A percentile compares a stretch with the other conserved stretches of the same genome.
Conservation (phyloP, 2,329 filamentous ascomycete genomes). For the Verticillium nubilum region DNA sequence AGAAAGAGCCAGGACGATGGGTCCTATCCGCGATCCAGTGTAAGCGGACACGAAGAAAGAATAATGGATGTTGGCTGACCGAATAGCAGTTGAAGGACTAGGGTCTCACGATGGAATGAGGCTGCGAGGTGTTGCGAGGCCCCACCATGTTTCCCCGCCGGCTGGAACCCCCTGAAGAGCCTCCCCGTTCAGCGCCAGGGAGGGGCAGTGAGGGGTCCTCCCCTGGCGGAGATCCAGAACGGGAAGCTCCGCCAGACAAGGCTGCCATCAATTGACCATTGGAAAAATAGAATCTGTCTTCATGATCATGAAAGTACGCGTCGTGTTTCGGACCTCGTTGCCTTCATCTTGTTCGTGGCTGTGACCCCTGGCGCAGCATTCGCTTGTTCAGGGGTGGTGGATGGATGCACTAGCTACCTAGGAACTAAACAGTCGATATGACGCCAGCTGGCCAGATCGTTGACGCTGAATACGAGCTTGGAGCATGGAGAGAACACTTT, state of each 20-base stretch:
- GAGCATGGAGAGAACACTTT: neutral
- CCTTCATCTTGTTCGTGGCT: neutral
- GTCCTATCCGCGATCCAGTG: no score
- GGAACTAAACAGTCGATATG: neutral
- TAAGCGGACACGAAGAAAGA: no score
- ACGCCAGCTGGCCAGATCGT: neutral
- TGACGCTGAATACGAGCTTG: neutral
- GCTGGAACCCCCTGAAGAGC: neutral
- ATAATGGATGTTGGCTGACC: neutral
- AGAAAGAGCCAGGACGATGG: neutral
- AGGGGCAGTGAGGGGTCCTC: neutral
- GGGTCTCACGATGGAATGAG: no score
- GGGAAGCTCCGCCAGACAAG: neutral
- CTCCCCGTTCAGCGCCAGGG: neutral
- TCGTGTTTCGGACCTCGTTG: neutral
- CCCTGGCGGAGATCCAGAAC: neutral
- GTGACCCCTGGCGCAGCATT: neutral
- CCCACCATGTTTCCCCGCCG: neutral
- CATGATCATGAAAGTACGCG: neutral
- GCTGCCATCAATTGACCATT: neutral
- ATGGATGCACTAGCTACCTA: neutral
- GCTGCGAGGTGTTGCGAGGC: no score
- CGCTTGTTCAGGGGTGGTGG: neutral
- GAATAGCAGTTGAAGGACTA: no score
- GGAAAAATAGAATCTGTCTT: neutral